Conservation (phyloP, 805 yeast species). For the Candida railenensis region DNA sequence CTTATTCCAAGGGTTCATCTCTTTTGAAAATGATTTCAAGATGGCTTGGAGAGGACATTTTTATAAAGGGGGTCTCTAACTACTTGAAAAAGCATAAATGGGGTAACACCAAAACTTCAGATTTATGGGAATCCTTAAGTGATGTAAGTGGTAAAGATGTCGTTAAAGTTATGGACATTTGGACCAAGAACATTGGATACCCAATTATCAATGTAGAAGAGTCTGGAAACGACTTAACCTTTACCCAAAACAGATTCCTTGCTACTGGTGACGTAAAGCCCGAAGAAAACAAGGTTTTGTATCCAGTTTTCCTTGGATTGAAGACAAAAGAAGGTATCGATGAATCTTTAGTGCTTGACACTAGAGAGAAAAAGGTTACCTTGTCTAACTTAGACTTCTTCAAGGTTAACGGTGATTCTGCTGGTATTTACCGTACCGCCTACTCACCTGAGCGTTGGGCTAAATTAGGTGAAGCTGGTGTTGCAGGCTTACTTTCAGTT, state of each 20-base stretch:
- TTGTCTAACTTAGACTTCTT: slow-evolving; percentile 46
- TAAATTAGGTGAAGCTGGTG: slow-evolving; percentile 62
- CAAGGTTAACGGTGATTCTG: slow-evolving; percentile 71
- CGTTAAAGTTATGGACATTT: slow-evolving; percentile 67
- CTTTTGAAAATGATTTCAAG: slow-evolving; percentile 75
- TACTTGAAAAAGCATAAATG: slow-evolving; percentile 74
- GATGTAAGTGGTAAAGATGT: slow-evolving; percentile 75
- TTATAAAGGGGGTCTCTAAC: slow-evolving; percentile 75
- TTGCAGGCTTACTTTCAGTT: slow-evolving; percentile 58
- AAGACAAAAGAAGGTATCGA: slow-evolving; percentile 60
- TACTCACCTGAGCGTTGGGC: slow-evolving; percentile 69
- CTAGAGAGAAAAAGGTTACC: slow-evolving; percentile 39
- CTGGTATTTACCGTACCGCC: slow-evolving; percentile 74
- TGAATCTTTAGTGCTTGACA: slow-evolving; percentile 54
- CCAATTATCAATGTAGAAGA: slow-evolving; percentile 72
- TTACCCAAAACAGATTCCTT: slow-evolving; percentile 73
- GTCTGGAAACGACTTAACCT: slow-evolving; percentile 44
- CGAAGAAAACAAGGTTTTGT: slow-evolving; percentile 67
- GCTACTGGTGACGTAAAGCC: slow-evolving; percentile 75
- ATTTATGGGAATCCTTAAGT: slow-evolving; percentile 72
- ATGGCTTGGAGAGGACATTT: slow-evolving; percentile 76
- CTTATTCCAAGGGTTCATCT: slow-evolving; percentile 80
- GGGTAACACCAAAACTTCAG: slow-evolving; percentile 75
- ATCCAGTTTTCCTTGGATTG: slow-evolving; percentile 70
- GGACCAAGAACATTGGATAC: slow-evolving; percentile 80